Evolutionary conservation across 192 early-diverging fungal genomes (phyloP).

Genomic region (Podila horticola): DNA sequence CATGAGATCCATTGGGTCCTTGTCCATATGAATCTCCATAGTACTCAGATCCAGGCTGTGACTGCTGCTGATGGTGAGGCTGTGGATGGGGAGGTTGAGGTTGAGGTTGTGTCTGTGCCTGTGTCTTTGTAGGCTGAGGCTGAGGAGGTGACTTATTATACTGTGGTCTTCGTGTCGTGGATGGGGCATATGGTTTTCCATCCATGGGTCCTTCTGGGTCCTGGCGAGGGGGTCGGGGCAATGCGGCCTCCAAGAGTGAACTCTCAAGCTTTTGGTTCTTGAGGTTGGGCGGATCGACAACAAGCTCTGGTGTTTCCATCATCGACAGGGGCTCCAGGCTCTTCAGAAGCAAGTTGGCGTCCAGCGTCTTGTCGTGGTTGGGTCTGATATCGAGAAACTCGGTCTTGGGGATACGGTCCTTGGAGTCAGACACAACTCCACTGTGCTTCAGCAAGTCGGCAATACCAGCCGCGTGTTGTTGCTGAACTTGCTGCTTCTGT

Average conservation of each 20-base stretch:
- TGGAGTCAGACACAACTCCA: not conserved
- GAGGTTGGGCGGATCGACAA: not conserved
- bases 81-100: not conserved
- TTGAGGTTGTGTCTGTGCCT: not conserved
- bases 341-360: not conserved
- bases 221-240: conserved; percentile 20
- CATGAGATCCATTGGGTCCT: too few species aligned
- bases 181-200: conserved; percentile 15
- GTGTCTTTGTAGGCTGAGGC: not conserved
- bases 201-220: not conserved
- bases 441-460: not conserved
- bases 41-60: conserved; percentile 10
- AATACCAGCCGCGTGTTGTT: not conserved
- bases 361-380: not conserved
- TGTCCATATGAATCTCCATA: not conserved
- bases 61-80: not conserved
- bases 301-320: not conserved
- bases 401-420: conserved; percentile 5
- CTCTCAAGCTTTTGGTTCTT: not conserved
- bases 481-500: not conserved
- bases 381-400: conserved; percentile 1
- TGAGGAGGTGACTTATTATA: not conserved
- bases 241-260: not conserved
- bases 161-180: conserved; percentile 6
- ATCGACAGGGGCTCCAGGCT: not conserved